Evolutionary conservation across 805 yeast species (phyloP).

Genomic region (Metschnikowia gelsemii): DNA sequence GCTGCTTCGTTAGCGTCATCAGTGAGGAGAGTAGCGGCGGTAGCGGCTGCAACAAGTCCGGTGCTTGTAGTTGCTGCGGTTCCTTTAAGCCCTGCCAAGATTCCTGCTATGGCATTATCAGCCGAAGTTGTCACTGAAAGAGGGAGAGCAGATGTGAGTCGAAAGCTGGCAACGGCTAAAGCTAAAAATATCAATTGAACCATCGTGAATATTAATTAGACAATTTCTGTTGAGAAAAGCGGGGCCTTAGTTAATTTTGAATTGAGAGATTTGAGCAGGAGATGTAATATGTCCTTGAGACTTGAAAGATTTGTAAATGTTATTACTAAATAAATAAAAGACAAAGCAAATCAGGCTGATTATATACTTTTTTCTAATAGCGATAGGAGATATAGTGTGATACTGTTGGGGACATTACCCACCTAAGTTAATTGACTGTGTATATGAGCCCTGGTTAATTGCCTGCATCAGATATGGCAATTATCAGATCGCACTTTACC

Average conservation of each 20-base stretch:
- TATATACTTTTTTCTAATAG: no score
- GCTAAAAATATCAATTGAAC: conserved; percentile 5
- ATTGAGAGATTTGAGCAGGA: no score
- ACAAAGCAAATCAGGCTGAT: no score
- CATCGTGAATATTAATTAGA: background rate
- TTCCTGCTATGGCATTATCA: conserved; percentile 2
- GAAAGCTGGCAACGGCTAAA: conserved; percentile 1
- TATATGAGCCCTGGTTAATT: no score
- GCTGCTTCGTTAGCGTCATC: background rate
- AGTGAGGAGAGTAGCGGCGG: background rate
- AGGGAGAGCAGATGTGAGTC: conserved; percentile 4
- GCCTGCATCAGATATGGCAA: no score
- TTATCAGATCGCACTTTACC: no score
- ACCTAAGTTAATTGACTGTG: no score
- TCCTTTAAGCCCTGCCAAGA: conserved; percentile 9
- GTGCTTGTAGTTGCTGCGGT: conserved; percentile 2
- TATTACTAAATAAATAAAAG: no score
- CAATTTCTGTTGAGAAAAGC: background rate
- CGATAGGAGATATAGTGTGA: no score
- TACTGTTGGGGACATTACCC: no score
- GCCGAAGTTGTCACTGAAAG: conserved; percentile 8
- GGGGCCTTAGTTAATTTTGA: background rate
- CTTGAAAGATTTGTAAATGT: no score
- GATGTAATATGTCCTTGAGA: no score
- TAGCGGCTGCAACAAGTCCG: background rate